Evolutionary conservation across 2,329 filamentous ascomycete species (phyloP).

Genomic region (Botrytis tulipae): DNA sequence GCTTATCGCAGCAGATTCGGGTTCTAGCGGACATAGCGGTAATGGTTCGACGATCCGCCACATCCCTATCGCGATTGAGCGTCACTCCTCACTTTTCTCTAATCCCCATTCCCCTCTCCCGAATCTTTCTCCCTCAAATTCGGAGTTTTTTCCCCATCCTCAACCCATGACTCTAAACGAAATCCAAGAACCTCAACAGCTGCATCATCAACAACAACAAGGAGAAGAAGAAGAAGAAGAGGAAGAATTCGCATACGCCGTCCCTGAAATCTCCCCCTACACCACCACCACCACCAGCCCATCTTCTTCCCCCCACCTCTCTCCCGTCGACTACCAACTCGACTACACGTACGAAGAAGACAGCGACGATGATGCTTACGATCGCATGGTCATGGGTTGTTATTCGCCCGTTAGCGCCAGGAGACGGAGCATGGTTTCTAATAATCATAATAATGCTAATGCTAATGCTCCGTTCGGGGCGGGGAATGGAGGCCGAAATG

Average conservation of each 20-base stretch:
- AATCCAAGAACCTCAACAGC: neutral
- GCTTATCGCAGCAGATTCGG: neutral
- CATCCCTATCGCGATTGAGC: neutral
- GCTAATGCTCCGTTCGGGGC: neutral
- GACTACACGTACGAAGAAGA: slow-evolving; percentile 30
- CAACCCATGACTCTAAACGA: neutral
- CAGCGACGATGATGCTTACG: slow-evolving; percentile 38
- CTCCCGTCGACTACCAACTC: neutral
- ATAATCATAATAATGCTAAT: neutral
- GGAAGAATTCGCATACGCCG: neutral
- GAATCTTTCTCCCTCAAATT: neutral
- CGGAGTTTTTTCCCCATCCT: neutral
- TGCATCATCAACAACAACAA: neutral
- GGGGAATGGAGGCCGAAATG: too few species aligned
- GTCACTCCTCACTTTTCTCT: neutral
- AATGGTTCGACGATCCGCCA: neutral
- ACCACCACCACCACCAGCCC: neutral
- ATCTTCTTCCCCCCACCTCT: neutral
- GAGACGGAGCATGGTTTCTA: slow-evolving; percentile 16
- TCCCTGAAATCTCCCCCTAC: neutral
- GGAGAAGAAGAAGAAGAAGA: too few species aligned
- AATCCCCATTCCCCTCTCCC: neutral
- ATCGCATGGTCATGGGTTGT: slow-evolving; percentile 38
- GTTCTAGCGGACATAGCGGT: neutral
- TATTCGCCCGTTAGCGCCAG: slow-evolving; percentile 24